Conservation (phyloP, 768 basidiomycete species). For the Pleurotus sapidus region DNA sequence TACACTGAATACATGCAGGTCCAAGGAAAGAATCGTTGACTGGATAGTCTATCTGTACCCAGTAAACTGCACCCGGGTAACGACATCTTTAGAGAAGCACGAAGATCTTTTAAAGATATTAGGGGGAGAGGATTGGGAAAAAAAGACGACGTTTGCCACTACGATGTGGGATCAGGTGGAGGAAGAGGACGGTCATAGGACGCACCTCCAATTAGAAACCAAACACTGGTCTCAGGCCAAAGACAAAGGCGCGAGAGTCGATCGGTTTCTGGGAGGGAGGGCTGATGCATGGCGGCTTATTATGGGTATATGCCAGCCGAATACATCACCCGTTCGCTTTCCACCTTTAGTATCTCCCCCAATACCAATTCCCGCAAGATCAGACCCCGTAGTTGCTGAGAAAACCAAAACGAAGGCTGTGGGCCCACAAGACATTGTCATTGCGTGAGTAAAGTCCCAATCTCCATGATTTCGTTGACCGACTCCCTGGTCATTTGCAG, state of each 20-base stretch:
- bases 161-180: conserved; percentile 40
- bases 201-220: conserved; percentile 38
- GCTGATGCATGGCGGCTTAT: too few species aligned
- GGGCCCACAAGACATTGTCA: too few species aligned
- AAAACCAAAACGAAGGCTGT: too few species aligned
- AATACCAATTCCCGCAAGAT: too few species aligned
- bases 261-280: conserved; percentile 22
- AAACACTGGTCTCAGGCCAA: conserved; percentile 41
- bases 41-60: conserved; percentile 26
- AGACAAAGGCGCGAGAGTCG: conserved; percentile 34
- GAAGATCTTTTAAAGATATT: conserved; percentile 29
- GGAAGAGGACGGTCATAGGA: conserved; percentile 27
- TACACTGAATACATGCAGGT: not conserved
- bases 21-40: conserved; percentile 9
- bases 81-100: conserved; percentile 21
- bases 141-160: conserved; percentile 29
- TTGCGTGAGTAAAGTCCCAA: too few species aligned
- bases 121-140: conserved; percentile 27
- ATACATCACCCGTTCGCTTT: too few species aligned
- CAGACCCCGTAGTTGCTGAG: too few species aligned
- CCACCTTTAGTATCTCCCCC: too few species aligned
- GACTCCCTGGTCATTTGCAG: not conserved
- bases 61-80: conserved; percentile 22
- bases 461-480: too few species aligned
- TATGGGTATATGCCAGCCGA: too few species aligned